Evolutionary conservation across 768 basidiomycete genomes (phyloP), one percentile per base, ranked within the genome.

Genomic region (Sporobolomyces phaffii): DNA sequence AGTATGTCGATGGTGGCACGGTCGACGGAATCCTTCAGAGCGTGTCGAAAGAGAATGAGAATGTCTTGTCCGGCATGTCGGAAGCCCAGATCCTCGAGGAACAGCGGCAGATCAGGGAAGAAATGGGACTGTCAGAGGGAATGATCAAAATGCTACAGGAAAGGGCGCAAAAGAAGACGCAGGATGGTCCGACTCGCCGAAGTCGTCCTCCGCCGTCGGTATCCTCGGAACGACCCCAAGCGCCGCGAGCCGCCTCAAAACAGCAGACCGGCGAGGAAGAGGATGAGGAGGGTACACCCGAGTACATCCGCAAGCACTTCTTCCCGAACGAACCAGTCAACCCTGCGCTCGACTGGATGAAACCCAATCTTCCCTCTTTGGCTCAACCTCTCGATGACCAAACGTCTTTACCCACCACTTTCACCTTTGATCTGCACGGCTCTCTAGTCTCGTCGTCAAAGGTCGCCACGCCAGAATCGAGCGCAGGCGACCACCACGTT

Each of bases 301-400:
- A 91, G 75, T 83, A 87, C 73, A 92, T 94, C 62, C 87, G 90
- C 29, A 82, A 81, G 29, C 86, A 85, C 43, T 94, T 86, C 79
- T 96, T 96, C 74, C 89, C 92, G 0, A 77, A 83, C 62, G 83
- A 84, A 2, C 82, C 86, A 6, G 77, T 87, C 71, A 85, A 91
- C 69, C 86, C 90, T 9, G 85, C 83, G 51, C 80, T 96, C 13
- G 86, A 84, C 36, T 97, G 93, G 93, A 87, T 94, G 77, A 44
- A 38, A 22, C 62, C 75, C 0, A 26, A 70, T 9, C 24, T 68
- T 6, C 24, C 8, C 38, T 74, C 33, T 18, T 31, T 6, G 8
- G 17, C 26, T 5, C 31, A 11, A 1, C 40, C 15, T 40, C 7
- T 8, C 3, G 34, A 45, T 13, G 24, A n/a, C 2, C 0, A 34